These are phyloP conservation scores for Pestalotiopsis sp. DNA, from an alignment of 2,329 filamentous ascomycete species.

Conservation along the genomic window DNA sequence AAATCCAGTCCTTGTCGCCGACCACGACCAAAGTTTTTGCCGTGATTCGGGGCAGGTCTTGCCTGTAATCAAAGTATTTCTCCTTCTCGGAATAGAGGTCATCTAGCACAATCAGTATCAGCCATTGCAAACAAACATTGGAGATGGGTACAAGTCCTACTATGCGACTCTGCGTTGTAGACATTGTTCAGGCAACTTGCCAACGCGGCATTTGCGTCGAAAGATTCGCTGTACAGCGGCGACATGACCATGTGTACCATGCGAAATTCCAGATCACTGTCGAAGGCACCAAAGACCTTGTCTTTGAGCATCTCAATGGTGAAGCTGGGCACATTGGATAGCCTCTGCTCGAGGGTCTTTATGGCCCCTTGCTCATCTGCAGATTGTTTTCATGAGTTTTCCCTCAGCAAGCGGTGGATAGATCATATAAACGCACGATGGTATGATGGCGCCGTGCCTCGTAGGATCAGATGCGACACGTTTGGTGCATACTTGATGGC, in stretches of 20 bases:
- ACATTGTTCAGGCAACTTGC: constrained; percentile 30
- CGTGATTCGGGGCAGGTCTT: constrained; percentile 29
- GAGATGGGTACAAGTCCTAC: too few species aligned
- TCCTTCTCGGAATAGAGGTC: constrained; percentile 36
- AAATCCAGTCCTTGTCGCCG: constrained; percentile 43
- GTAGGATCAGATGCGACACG: constrained; percentile 36
- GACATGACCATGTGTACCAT: constrained; percentile 39
- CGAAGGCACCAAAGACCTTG: constrained; percentile 40
- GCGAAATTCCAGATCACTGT: constrained; percentile 39
- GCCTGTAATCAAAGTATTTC: constrained; percentile 42
- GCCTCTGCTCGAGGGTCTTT: constrained; percentile 31
- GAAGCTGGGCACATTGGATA: constrained; percentile 36
- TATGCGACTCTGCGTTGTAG: constrained; percentile 38
- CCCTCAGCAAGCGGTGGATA: too few species aligned
- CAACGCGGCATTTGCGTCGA: constrained; percentile 36
- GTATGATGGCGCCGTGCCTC: constrained; percentile 39
- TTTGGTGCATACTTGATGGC: constrained; percentile 37
- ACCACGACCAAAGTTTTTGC: constrained; percentile 39
- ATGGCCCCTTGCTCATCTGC: constrained; percentile 39
- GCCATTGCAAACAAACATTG: too few species aligned
- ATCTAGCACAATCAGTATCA: constrained; percentile 23
- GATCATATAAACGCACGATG: constrained; percentile 32
- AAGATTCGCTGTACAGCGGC: constrained; percentile 38
- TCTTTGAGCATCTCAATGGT: constrained; percentile 38
- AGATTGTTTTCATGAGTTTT: neutral